A percentile compares a stretch with the other conserved stretches of the same genome.
Evolutionary conservation across 2,329 filamentous ascomycete genomes (phyloP).

Genomic region (Pseudogymnoascus sp.): DNA sequence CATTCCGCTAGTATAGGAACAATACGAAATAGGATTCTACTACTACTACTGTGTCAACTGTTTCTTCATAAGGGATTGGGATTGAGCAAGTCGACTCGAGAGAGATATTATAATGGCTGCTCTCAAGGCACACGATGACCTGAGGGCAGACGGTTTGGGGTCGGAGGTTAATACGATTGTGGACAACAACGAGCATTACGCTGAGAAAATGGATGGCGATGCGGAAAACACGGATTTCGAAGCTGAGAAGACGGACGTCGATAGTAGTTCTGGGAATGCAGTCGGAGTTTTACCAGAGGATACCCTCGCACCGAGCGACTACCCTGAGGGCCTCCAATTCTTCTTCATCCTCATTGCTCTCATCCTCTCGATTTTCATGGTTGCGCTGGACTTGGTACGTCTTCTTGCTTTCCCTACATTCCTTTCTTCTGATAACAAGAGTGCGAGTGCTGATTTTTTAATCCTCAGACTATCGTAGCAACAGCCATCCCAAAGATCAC

Average conservation of each 20-base stretch:
- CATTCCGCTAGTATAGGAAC: too few relatives aligned
- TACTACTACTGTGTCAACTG: too few relatives aligned
- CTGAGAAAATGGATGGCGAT: neutral
- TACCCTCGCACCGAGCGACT: neutral
- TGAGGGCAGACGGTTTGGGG: neutral
- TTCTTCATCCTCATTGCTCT: neutral
- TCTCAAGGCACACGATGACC: neutral
- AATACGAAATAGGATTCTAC: too few relatives aligned
- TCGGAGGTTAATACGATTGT: neutral
- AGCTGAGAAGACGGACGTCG: neutral
- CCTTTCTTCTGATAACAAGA: neutral
- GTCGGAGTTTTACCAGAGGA: neutral
- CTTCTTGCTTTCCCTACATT: slow-evolving; percentile 40
- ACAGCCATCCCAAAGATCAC: slow-evolving; percentile 49
- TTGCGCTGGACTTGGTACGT: slow-evolving; percentile 31
- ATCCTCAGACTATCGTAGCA: slow-evolving; percentile 41
- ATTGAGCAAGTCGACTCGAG: too few relatives aligned
- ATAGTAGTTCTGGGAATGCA: neutral
- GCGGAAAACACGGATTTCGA: neutral
- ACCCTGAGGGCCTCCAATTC: neutral
- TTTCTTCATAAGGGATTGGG: too few relatives aligned
- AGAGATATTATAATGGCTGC: neutral
- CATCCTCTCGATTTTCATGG: slow-evolving; percentile 15
- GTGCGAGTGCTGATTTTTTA: neutral
- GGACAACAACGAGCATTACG: neutral